Base-by-base conservation (phyloP, 192 early-diverging fungal species). In the Umbelopsis isabellina region DNA sequence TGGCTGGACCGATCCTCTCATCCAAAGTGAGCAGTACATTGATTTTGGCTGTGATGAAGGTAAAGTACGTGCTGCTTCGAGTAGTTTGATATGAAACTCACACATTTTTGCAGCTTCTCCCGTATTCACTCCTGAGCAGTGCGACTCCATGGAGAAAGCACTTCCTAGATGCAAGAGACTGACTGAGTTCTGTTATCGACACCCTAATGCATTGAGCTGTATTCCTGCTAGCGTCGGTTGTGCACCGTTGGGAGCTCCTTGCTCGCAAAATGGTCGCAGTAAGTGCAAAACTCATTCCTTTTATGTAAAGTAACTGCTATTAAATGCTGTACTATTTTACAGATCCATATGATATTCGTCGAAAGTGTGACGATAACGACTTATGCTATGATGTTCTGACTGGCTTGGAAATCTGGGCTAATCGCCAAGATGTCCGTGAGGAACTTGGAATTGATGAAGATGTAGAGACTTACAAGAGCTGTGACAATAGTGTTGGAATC, bases 301-400 rank as follows among this genome's bases (percentile, higher is more conserved):
- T 27, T 15, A 2, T 11, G 23, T 30, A 35, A 0, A 35, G 16
- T 23, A 35, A 61, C 15, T 0, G 18, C 4, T 18, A 15, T 35
- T 35, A 35, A 25, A 25, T 35, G 27, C 3, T 30, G 3, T 1
- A 27, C 15, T 13, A 5, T 13, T 2, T 6, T n/a, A 11, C 89
- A 69, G 98, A 98, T 81, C 91, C 92, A 52, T 99, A 99, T 83
- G 97, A 99, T 80, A 90, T 99, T 37, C 91, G 97, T 61, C 83
- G 85, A 49, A 86, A 91, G 48, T 98, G 97, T 81, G 90, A 93
- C 68, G 83, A 78, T 69, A 91, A 89, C 75, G 83, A 85, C 44
- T 88, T 98, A 16, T 99, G 96, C 87, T 99, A 94, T 75, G 87
- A 88, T 18, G 92, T 97, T 66, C 78, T 96, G 68, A 80, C 75